A percentile compares a stretch with the other conserved stretches of the same genome.
Conservation (phyloP, 192 early-diverging fungal genomes). For the Umbelopsis sp. region DNA sequence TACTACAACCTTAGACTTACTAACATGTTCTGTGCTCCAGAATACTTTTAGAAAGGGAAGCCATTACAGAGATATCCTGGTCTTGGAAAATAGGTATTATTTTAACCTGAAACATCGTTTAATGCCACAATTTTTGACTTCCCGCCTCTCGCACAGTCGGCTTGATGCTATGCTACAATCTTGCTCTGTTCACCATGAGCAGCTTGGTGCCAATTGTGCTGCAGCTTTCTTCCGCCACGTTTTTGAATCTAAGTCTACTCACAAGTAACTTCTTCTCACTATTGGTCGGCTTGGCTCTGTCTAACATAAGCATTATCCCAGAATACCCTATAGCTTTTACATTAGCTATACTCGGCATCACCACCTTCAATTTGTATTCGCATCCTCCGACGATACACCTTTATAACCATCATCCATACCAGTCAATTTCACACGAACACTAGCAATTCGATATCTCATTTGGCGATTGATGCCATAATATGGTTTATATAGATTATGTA, state of each 20-base stretch:
- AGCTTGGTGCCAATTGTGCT: constrained; percentile 30
- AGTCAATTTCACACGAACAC: constrained; percentile 10
- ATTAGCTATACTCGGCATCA: constrained; percentile 24
- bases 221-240: constrained; percentile 26
- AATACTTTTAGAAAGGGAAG: constrained; percentile 1
- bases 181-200: constrained; percentile 33
- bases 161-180: constrained; percentile 25
- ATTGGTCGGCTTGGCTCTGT: constrained; percentile 27
- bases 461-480: neutral
- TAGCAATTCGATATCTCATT: neutral
- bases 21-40: neutral
- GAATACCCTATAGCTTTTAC: constrained; percentile 35
- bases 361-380: constrained; percentile 19
- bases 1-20: neutral
- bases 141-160: neutral
- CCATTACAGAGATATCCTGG: neutral
- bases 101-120: neutral
- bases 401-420: neutral
- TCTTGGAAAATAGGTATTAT: constrained; percentile 14
- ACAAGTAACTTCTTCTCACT: constrained; percentile 41
- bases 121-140: neutral
- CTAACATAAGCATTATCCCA: constrained; percentile 25
- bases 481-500: too few relatives aligned
- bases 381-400: constrained; percentile 11
- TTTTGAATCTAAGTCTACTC: constrained; percentile 35